These are phyloP conservation scores for Alternaria longipes DNA, from an alignment of 2,329 filamentous ascomycete species.

Conservation along the genomic window DNA sequence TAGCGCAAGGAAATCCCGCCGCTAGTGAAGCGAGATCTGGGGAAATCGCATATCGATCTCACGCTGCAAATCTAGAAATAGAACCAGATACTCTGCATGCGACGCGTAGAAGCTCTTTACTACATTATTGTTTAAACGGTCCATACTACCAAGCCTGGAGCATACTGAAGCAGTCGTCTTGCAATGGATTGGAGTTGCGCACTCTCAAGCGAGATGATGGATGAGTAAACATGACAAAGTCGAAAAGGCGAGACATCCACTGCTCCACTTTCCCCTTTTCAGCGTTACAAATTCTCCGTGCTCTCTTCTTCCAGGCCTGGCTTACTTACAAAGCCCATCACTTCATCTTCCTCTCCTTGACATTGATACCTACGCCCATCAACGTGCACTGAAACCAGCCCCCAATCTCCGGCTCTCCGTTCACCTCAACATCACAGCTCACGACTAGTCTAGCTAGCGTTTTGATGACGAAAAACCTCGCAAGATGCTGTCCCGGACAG, in stretches of 20 bases:
- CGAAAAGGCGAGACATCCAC: background rate
- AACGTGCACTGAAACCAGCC: background rate
- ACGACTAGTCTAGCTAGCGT: background rate
- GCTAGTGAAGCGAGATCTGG: conserved; percentile 19
- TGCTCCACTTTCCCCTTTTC: background rate
- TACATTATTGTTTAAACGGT: fast-evolving
- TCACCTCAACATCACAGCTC: background rate
- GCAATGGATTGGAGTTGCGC: background rate
- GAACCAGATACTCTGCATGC: background rate
- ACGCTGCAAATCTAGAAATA: background rate
- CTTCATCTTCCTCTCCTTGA: background rate
- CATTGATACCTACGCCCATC: background rate
- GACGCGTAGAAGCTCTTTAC: background rate
- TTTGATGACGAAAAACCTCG: no score
- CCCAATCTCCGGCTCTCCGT: background rate
- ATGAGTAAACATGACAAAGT: background rate
- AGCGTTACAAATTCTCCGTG: background rate
- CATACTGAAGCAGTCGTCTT: background rate
- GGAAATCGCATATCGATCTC: background rate
- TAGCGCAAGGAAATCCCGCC: conserved; percentile 24
- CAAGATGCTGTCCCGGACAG: no score
- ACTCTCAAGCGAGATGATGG: background rate
- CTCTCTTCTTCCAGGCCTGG: background rate
- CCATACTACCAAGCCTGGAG: background rate
- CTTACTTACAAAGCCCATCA: background rate